Conservation (phyloP, 768 basidiomycete species). For the Boletus sp. region DNA sequence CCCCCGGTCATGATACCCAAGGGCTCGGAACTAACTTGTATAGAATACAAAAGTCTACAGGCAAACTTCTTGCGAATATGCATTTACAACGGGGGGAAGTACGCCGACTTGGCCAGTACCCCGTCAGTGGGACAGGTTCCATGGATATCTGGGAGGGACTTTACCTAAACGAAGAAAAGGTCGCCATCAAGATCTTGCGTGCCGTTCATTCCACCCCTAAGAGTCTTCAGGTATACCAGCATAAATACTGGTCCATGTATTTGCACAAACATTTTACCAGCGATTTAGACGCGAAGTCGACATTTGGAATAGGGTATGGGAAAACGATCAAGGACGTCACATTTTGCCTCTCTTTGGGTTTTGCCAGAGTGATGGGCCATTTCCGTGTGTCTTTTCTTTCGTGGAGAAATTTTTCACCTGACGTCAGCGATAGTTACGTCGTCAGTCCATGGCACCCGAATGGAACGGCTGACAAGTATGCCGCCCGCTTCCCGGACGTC, state of each 20-base stretch:
- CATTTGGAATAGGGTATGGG: conserved; percentile 56
- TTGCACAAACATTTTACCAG: conserved; percentile 27
- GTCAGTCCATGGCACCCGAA: conserved; percentile 58
- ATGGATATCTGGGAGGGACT: conserved; percentile 59
- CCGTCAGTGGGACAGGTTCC: conserved; percentile 49
- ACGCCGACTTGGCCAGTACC: conserved; percentile 44
- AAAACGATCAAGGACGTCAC: conserved; percentile 47
- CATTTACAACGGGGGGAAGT: conserved; percentile 55
- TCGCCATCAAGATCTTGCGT: conserved; percentile 56
- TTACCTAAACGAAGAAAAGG: conserved; percentile 53
- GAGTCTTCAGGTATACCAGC: conserved; percentile 39
- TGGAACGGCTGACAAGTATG: conserved; percentile 49
- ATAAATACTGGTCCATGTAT: not conserved
- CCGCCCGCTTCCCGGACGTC: conserved; percentile 39
- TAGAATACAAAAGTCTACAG: conserved; percentile 45
- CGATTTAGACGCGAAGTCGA: conserved; percentile 53
- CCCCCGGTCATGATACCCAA: conserved; percentile 29
- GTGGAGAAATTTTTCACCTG: not conserved
- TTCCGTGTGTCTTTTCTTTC: conserved; percentile 39
- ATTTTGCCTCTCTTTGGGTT: conserved; percentile 61
- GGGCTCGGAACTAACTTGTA: conserved; percentile 52
- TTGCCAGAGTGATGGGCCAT: conserved; percentile 55
- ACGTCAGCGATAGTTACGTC: conserved; percentile 42
- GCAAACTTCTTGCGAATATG: conserved; percentile 48
- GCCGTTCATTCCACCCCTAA: conserved; percentile 48